Evolutionary conservation across 208 protist genomes (phyloP).

Genomic region (Leishmania lainsoni): DNA sequence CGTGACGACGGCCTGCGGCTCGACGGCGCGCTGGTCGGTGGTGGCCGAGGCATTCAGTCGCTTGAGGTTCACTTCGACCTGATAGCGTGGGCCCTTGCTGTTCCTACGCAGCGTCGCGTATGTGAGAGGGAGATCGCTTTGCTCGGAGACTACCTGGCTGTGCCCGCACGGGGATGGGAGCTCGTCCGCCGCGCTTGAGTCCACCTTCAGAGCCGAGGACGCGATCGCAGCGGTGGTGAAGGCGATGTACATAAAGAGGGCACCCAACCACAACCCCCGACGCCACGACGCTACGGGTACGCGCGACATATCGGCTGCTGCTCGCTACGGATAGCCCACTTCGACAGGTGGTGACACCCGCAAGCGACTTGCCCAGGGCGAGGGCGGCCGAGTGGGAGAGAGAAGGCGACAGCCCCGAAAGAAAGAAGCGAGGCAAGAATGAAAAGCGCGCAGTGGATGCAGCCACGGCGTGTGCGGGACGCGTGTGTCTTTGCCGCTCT

Average conservation of each 20-base stretch:
- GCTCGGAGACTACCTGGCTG: conserved; percentile 15
- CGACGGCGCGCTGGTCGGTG: neutral
- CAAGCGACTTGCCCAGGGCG: neutral
- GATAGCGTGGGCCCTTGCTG: neutral
- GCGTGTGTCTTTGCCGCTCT: neutral
- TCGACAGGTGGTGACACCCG: neutral
- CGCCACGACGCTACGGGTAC: neutral
- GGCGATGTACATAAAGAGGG: neutral
- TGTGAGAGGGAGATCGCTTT: conserved; percentile 18
- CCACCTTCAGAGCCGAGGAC: neutral
- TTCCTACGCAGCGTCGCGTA: conserved; percentile 11
- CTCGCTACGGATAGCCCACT: neutral
- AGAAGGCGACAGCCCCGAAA: neutral
- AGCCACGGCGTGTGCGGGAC: neutral
- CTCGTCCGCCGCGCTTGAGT: neutral
- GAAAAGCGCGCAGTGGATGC: neutral
- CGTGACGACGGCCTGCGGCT: conserved; percentile 5
- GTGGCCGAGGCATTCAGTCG: neutral
- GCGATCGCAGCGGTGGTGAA: neutral
- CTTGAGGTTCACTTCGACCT: neutral
- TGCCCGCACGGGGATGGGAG: conserved; percentile 13
- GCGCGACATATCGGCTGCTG: neutral
- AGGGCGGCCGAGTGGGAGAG: neutral
- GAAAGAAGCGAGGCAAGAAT: neutral
- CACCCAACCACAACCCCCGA: neutral